Evolutionary conservation across 495 filamentous ascomycete genomes (phyloP).

Genomic region (Neurospora sp.): DNA sequence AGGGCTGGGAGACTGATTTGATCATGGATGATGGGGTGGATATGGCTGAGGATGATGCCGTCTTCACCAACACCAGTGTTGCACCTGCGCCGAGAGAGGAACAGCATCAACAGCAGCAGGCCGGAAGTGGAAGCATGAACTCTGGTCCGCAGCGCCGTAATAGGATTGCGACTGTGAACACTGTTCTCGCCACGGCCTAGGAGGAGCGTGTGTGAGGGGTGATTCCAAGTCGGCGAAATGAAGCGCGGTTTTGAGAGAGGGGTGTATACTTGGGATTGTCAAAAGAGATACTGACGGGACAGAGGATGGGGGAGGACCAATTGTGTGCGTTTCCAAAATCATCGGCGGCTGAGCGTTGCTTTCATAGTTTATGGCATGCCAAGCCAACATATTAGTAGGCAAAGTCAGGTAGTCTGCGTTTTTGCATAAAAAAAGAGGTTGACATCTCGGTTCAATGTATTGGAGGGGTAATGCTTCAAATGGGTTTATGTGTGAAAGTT

Average conservation of each 20-base stretch:
- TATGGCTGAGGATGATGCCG: conserved; percentile 8
- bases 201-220: neutral
- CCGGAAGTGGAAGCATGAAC: neutral
- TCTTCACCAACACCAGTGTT: neutral
- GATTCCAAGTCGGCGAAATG: neutral
- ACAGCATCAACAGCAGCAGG: neutral
- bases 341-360: neutral
- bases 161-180: neutral
- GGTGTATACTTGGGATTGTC: neutral
- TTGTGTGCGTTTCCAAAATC: neutral
- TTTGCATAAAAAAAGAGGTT: neutral
- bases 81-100: neutral
- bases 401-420: neutral
- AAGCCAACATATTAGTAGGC: neutral
- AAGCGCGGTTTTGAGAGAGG: neutral
- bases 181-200: neutral
- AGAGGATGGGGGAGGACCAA: neutral
- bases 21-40: neutral
- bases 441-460: neutral
- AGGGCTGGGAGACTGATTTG: conserved; percentile 37
- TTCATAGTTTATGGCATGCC: neutral
- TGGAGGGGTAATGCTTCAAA: neutral
- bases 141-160: neutral
- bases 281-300: neutral
- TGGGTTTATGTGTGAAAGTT: neutral